phyloP scores from a whole-genome alignment of 805 yeast genomes.

The Candida ipomoeae region DNA sequence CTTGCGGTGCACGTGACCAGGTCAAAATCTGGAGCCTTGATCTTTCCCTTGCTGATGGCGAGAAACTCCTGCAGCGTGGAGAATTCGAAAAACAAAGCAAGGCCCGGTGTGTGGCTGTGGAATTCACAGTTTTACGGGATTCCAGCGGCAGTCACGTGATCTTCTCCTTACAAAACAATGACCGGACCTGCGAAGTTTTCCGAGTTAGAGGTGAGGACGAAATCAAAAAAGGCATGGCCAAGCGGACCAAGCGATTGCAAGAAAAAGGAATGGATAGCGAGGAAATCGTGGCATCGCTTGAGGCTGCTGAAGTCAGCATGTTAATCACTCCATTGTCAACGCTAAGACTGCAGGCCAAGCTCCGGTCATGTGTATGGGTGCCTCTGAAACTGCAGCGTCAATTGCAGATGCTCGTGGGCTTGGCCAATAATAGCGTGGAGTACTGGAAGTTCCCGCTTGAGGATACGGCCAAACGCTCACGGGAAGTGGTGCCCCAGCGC shows the following conservation, averaged over 20 bases:
- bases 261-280: constrained; percentile 63
- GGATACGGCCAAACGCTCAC: constrained; percentile 47
- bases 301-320: constrained; percentile 50
- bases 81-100: constrained; percentile 70
- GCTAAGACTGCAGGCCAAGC: constrained; percentile 59
- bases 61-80: constrained; percentile 55
- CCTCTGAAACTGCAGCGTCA: constrained; percentile 36
- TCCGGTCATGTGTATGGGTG: constrained; percentile 68
- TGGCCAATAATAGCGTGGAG: constrained; percentile 73
- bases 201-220: constrained; percentile 74
- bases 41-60: constrained; percentile 46
- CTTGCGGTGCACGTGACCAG: constrained; percentile 79
- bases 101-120: constrained; percentile 59
- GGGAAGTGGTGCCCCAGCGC: constrained; percentile 39
- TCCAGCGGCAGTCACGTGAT: constrained; percentile 39
- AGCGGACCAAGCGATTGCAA: constrained; percentile 70
- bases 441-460: constrained; percentile 56
- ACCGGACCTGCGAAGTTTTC: constrained; percentile 75
- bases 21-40: constrained; percentile 80
- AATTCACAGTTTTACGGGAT: constrained; percentile 38
- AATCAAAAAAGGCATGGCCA: constrained; percentile 67
- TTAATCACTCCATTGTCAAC: constrained; percentile 65
- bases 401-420: constrained; percentile 59
- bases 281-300: constrained; percentile 46
- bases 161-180: constrained; percentile 73